Evolutionary conservation across 2,329 filamentous ascomycete genomes (phyloP).

Genomic region (Aureobasidium sp.): DNA sequence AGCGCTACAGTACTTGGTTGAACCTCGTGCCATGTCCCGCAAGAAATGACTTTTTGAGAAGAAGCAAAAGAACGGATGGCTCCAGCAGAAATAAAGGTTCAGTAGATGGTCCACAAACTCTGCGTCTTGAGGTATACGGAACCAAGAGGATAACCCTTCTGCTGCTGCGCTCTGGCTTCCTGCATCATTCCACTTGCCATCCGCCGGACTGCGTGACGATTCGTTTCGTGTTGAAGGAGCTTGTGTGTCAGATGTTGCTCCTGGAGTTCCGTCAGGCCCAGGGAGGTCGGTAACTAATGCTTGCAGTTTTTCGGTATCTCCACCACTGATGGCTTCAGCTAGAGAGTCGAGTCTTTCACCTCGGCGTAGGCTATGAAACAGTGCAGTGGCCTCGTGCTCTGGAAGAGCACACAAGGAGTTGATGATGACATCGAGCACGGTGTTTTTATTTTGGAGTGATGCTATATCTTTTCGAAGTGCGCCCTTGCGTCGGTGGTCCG

Average conservation of each 20-base stretch:
- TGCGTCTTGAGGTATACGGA: conserved; percentile 27
- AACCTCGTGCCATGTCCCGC: conserved; percentile 55
- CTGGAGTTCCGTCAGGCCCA: neutral
- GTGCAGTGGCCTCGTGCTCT: conserved; percentile 37
- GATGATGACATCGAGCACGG: conserved; percentile 36
- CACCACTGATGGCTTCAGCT: conserved; percentile 11
- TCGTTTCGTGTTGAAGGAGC: conserved; percentile 3
- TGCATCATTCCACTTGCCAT: neutral
- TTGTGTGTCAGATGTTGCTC: neutral
- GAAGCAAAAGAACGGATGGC: conserved; percentile 67
- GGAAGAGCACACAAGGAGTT: conserved; percentile 39
- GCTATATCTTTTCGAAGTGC: conserved; percentile 36
- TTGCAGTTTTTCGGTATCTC: conserved; percentile 10
- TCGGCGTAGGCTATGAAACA: conserved; percentile 38
- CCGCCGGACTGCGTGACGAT: conserved; percentile 1
- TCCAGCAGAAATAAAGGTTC: conserved; percentile 44
- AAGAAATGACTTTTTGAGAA: conserved; percentile 66
- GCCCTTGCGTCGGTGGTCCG: conserved; percentile 40
- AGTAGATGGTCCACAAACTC: conserved; percentile 32
- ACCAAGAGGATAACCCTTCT: conserved; percentile 23
- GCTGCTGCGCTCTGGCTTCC: neutral
- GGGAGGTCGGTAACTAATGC: conserved; percentile 14
- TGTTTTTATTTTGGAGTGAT: conserved; percentile 31
- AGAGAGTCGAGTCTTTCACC: conserved; percentile 19
- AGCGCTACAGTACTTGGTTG: conserved; percentile 59